phyloP scores from a whole-genome alignment of 371 early-diverging fungal genomes.

The Batrachochytrium dendrobatidis region DNA sequence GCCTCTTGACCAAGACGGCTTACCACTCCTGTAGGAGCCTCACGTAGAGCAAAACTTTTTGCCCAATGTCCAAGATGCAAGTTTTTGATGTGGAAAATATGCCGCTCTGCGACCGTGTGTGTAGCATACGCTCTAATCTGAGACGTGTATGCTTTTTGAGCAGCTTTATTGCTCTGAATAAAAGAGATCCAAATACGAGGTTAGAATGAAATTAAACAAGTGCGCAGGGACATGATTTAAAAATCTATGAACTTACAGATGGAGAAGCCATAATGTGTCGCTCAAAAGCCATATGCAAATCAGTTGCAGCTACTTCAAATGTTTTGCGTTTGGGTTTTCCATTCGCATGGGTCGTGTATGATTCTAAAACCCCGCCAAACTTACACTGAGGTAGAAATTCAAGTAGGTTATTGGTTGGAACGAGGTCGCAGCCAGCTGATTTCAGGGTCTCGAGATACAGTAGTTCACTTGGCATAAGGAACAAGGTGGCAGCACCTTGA shows the following conservation, averaged over 20 bases:
- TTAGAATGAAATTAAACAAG: constrained; percentile 3
- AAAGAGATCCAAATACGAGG: neutral
- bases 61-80: constrained; percentile 94
- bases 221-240: neutral
- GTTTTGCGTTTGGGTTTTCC: constrained; percentile 8
- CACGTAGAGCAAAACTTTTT: constrained; percentile 88
- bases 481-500: constrained; percentile 73
- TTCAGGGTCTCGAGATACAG: constrained; percentile 70
- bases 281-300: constrained; percentile 45
- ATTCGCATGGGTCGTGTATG: neutral
- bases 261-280: constrained; percentile 26
- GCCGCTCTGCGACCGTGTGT: constrained; percentile 69
- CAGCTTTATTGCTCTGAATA: constrained; percentile 49
- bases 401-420: neutral
- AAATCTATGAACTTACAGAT: constrained; percentile 20
- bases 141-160: constrained; percentile 76
- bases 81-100: constrained; percentile 85
- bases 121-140: constrained; percentile 91
- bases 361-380: constrained; percentile 5
- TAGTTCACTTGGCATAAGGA: constrained; percentile 82
- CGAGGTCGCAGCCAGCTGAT: constrained; percentile 8
- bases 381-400: constrained; percentile 4
- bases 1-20: neutral
- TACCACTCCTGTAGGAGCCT: constrained; percentile 51
- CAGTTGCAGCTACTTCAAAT: constrained; percentile 37